Evolutionary conservation across 2,329 filamentous ascomycete species (phyloP).

Genomic region (Monosporascus sp.): DNA sequence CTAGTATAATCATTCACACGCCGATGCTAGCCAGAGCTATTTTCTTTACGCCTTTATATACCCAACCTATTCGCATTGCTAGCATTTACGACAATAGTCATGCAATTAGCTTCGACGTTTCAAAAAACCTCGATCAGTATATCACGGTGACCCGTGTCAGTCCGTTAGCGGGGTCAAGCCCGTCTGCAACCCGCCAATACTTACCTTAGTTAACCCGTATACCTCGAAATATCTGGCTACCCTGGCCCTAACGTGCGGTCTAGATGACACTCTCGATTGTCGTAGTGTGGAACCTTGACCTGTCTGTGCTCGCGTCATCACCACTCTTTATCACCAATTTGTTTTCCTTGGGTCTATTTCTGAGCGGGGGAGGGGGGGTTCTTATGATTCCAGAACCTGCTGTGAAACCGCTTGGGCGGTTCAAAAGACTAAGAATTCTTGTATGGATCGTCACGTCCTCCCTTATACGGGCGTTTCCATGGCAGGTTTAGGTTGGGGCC

Average conservation of each 20-base stretch:
- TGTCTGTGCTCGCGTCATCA: not conserved
- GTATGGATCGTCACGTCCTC: not conserved
- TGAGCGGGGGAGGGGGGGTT: too few relatives aligned
- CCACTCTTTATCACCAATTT: too few relatives aligned
- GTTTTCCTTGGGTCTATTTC: too few relatives aligned
- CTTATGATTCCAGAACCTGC: too few relatives aligned
- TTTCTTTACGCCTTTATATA: slow-evolving; percentile 21
- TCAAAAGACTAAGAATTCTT: too few relatives aligned
- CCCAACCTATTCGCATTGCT: slow-evolving; percentile 15
- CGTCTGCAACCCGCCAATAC: not conserved
- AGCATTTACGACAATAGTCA: slow-evolving; percentile 18
- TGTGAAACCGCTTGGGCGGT: too few relatives aligned
- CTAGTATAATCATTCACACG: slow-evolving; percentile 31
- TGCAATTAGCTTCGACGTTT: slow-evolving; percentile 5
- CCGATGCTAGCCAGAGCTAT: slow-evolving; percentile 9
- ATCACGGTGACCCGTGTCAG: slow-evolving; percentile 1
- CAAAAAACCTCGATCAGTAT: not conserved
- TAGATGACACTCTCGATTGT: not conserved
- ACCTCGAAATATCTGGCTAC: not conserved
- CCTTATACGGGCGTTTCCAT: not conserved
- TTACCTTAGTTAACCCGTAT: not conserved
- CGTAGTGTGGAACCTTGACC: not conserved
- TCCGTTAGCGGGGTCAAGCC: not conserved
- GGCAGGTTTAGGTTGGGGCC: not conserved
- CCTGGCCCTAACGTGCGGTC: not conserved